Base-by-base conservation (phyloP, 805 yeast species). In the Starmerella tilneyi region DNA sequence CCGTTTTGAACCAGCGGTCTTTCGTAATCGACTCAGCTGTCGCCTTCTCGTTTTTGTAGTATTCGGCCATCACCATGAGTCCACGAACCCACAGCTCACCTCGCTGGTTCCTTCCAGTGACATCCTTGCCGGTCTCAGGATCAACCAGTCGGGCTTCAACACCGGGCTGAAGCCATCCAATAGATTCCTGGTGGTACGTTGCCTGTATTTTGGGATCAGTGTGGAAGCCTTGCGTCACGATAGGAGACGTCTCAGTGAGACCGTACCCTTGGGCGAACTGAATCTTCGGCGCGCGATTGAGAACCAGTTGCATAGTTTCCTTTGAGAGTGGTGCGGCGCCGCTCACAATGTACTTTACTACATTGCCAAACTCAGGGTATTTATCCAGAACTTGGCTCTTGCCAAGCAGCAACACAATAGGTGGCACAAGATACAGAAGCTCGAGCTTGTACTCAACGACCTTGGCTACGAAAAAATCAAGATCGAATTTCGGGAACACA, bases 201-300 rank as follows among this genome's bases (percentile, higher is more conserved):
- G 13, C 23, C 22, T 36, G 40, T 12, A 49, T 44, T 29, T 61
- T 55, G 24, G 63, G 50, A 35, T 71, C 76, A 46, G 53, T 64
- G 28, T 23, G 30, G 6, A 63, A 62, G 9, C 67, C 51, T 19
- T 68, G 61, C 33, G 41, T 51, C 43, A 72, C 56, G 4, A 79
- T 80, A 2, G 81, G 82, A 55, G 77, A 72, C 13, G 79, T 68
- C 59, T 79, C 85, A 5, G 83, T 77, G 49, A 75, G 63, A 4
- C 84, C 83, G 31, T 53, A 56, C 20, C 56, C 60, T 44, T 61
- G 56, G 43, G 50, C 11, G 45, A 52, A 19, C n/a, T n/a, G 1
- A 16, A 46, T 31, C 3, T 40, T 29, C 17, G 57, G 57, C 16
- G 46, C 33, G 24, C 48, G 50, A 9, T 20, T 27, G 22, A 24